Evolutionary conservation across 257 asterid genomes (phyloP).

Genomic region (Anisodus tanguticus): DNA sequence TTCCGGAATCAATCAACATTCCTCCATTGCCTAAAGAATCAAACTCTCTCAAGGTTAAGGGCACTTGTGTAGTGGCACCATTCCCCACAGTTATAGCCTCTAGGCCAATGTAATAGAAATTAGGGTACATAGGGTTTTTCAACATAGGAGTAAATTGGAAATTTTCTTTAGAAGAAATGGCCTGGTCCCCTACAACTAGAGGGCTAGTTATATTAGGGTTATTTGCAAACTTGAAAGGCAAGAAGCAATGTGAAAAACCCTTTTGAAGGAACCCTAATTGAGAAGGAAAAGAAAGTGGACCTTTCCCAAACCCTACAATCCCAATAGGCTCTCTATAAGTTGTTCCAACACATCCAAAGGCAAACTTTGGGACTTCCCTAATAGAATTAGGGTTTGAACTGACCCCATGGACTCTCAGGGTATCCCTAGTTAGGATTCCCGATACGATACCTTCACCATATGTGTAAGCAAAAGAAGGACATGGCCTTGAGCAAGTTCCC

Average conservation of each 20-base stretch:
- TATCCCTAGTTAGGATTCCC: conserved; percentile 65
- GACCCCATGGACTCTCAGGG: conserved; percentile 50
- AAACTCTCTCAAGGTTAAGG: conserved; percentile 53
- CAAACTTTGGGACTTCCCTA: conserved; percentile 49
- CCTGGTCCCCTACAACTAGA: conserved; percentile 62
- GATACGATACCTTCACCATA: conserved; percentile 64
- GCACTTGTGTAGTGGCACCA: conserved; percentile 39
- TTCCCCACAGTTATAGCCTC: conserved; percentile 58
- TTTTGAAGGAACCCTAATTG: conserved; percentile 69
- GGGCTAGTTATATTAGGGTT: conserved; percentile 75
- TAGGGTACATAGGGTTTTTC: conserved; percentile 58
- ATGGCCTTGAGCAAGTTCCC: conserved; percentile 63
- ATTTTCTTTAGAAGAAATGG: conserved; percentile 60
- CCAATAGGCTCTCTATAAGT: conserved; percentile 73
- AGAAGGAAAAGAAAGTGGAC: conserved; percentile 71
- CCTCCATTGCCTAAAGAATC: conserved; percentile 72
- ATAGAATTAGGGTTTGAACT: conserved; percentile 40
- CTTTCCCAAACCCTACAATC: conserved; percentile 75
- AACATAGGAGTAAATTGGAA: conserved; percentile 74
- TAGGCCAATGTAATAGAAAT: conserved; percentile 67
- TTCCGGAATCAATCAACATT: conserved; percentile 76
- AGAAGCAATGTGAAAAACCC: conserved; percentile 79
- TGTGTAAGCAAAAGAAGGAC: conserved; percentile 80
- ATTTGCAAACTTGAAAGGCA: conserved; percentile 71
- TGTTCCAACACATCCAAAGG: conserved; percentile 68